Percentiles rank a stretch among this genome's conserved stretches.
These are phyloP conservation scores for Nemania sp. DNA, from an alignment of 2,329 filamentous ascomycete genomes.

Conservation along the genomic window DNA sequence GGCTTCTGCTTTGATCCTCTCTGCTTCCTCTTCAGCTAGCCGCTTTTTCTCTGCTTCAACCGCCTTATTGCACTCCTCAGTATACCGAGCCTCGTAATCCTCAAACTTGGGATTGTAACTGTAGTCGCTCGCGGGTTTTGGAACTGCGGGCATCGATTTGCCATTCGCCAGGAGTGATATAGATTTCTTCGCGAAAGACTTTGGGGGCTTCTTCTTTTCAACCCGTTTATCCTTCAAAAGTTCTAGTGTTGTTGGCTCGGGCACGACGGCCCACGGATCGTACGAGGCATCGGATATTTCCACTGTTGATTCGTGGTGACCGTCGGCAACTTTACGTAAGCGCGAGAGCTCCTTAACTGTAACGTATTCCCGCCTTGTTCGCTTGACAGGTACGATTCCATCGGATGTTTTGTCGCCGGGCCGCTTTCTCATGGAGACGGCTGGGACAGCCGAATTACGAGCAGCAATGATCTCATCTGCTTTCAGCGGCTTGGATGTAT, in stretches of 20 bases:
- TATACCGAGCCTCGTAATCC: slow-evolving; percentile 84
- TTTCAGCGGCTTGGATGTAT: slow-evolving; percentile 82
- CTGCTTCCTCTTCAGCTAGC: slow-evolving; percentile 73
- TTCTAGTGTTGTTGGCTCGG: slow-evolving; percentile 49
- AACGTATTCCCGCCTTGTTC: slow-evolving; percentile 81
- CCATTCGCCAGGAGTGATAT: slow-evolving; percentile 86
- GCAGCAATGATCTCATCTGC: slow-evolving; percentile 91
- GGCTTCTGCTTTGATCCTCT: slow-evolving; percentile 75
- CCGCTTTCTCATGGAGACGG: slow-evolving; percentile 83
- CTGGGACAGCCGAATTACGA: slow-evolving; percentile 80
- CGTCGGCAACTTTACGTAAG: slow-evolving; percentile 82
- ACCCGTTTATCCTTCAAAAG: slow-evolving; percentile 54
- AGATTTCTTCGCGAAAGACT: slow-evolving; percentile 80
- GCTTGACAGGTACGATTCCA: slow-evolving; percentile 80
- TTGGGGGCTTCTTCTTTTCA: slow-evolving; percentile 75
- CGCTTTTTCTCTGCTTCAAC: slow-evolving; percentile 83
- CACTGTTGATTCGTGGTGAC: slow-evolving; percentile 68
- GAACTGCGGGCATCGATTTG: slow-evolving; percentile 81
- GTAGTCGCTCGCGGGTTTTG: slow-evolving; percentile 81
- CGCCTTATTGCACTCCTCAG: slow-evolving; percentile 80
- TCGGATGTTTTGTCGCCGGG: slow-evolving; percentile 76
- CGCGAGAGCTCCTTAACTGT: slow-evolving; percentile 85
- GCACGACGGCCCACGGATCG: slow-evolving; percentile 79
- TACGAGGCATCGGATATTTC: slow-evolving; percentile 73
- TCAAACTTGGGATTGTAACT: slow-evolving; percentile 93